A percentile compares a stretch with the other conserved stretches of the same genome.
Conservation (phyloP, 2,329 filamentous ascomycete species). For the Penicillium sp. region DNA sequence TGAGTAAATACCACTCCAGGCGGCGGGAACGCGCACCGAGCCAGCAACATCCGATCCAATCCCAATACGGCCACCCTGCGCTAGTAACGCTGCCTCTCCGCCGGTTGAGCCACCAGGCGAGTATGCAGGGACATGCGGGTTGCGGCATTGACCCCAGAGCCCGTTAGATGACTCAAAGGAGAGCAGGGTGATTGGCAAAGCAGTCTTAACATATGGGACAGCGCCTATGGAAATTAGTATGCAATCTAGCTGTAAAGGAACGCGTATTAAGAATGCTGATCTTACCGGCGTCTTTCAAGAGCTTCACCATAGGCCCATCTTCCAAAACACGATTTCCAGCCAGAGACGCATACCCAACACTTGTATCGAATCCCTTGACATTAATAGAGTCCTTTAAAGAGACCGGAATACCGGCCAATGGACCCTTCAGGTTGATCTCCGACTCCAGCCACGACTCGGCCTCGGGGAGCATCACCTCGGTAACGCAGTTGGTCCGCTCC, state of each 20-base stretch:
- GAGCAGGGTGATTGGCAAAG: slow-evolving; percentile 78
- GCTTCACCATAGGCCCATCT: slow-evolving; percentile 70
- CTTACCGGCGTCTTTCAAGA: slow-evolving; percentile 75
- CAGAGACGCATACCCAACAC: slow-evolving; percentile 74
- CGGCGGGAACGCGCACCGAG: slow-evolving; percentile 79
- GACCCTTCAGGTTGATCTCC: slow-evolving; percentile 70
- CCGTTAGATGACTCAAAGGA: slow-evolving; percentile 79
- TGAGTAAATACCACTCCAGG: slow-evolving; percentile 86
- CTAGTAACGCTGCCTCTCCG: slow-evolving; percentile 78
- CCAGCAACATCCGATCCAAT: slow-evolving; percentile 90
- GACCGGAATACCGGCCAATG: slow-evolving; percentile 81
- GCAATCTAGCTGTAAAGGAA: background rate
- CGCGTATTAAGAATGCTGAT: background rate
- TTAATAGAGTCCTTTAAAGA: slow-evolving; percentile 76
- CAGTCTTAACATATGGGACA: slow-evolving; percentile 90
- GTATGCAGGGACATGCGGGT: slow-evolving; percentile 80
- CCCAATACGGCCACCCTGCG: slow-evolving; percentile 78
- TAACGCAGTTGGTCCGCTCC: slow-evolving; percentile 82
- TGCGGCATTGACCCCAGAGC: slow-evolving; percentile 78
- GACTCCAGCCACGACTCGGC: slow-evolving; percentile 69
- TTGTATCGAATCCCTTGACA: slow-evolving; percentile 78
- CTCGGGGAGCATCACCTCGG: slow-evolving; percentile 76
- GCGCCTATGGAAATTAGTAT: slow-evolving; percentile 53
- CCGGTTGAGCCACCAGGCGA: slow-evolving; percentile 87
- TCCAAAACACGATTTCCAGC: slow-evolving; percentile 62